Percentiles rank a stretch among this genome's conserved stretches.
Evolutionary conservation across 805 yeast genomes (phyloP).

Genomic region (Blastobotrys muscicola): DNA sequence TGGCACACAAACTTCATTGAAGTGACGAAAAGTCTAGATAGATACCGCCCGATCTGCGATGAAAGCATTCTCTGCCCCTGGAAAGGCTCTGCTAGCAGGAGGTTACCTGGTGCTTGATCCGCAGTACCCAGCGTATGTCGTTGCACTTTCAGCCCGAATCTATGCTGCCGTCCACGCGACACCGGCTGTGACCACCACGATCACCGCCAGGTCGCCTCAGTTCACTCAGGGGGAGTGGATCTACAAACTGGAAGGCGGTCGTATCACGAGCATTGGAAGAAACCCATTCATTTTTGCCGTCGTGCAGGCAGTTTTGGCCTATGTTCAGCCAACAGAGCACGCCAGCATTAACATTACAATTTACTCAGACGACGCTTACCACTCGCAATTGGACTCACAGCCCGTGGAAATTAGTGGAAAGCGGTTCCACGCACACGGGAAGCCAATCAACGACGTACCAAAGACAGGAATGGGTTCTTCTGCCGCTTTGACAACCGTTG

Average conservation of each 20-base stretch:
- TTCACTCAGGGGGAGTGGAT: slow-evolving; percentile 63
- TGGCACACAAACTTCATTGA: no score
- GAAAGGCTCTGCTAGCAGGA: slow-evolving; percentile 89
- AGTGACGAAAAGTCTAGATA: no score
- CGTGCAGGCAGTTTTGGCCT: slow-evolving; percentile 45
- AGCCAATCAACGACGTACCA: slow-evolving; percentile 60
- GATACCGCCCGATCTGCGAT: no score
- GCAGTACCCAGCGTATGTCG: slow-evolving; percentile 61
- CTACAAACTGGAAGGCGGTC: slow-evolving; percentile 6
- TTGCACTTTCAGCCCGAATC: slow-evolving; percentile 86
- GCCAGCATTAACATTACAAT: slow-evolving; percentile 44
- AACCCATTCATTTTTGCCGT: slow-evolving; percentile 76
- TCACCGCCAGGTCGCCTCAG: slow-evolving; percentile 64
- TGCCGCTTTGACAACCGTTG: slow-evolving; percentile 81
- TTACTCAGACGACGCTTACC: slow-evolving; percentile 83
- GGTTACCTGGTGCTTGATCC: slow-evolving; percentile 89
- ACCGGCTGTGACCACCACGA: slow-evolving; percentile 2
- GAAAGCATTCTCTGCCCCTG: slow-evolving; percentile 80
- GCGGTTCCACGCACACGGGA: slow-evolving; percentile 50
- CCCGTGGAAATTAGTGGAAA: slow-evolving; percentile 14
- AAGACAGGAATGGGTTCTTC: slow-evolving; percentile 96
- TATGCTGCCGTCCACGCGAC: slow-evolving; percentile 47
- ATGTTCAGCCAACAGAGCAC: slow-evolving; percentile 26
- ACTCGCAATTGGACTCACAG: slow-evolving; percentile 53
- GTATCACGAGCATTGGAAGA: slow-evolving; percentile 3